A percentile compares a stretch with the other conserved stretches of the same genome.
Conservation (phyloP, 208 protist species). For the Eutreptiella sp. region DNA sequence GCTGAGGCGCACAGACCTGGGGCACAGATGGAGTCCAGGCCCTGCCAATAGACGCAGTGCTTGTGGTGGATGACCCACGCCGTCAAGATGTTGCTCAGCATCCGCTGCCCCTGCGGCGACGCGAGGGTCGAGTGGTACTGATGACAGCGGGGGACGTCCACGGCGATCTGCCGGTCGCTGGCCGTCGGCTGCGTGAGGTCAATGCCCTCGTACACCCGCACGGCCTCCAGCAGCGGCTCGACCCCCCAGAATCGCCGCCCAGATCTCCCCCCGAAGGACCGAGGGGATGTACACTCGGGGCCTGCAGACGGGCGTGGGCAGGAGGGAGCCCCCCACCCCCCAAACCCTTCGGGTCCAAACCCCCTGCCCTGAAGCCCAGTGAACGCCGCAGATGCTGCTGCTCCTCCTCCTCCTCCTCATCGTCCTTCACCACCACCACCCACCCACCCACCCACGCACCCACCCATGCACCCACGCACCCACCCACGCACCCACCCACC, state of each 20-base stretch:
- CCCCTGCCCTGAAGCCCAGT: too few species aligned
- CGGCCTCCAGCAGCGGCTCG: slow-evolving; percentile 33
- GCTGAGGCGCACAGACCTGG: slow-evolving; percentile 66
- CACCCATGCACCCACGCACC: too few species aligned
- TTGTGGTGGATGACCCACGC: slow-evolving; percentile 59
- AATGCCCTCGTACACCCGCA: slow-evolving; percentile 18
- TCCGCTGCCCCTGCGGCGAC: slow-evolving; percentile 55
- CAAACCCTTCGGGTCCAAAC: too few species aligned
- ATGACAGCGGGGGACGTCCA: slow-evolving; percentile 89
- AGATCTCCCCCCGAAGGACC: slow-evolving; percentile 69
- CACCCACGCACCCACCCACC: too few species aligned
- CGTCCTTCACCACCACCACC: too few species aligned
- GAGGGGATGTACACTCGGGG: too few species aligned
- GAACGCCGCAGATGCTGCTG: too few species aligned
- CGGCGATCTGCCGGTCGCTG: slow-evolving; percentile 74
- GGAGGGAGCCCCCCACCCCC: too few species aligned
- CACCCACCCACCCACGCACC: too few species aligned
- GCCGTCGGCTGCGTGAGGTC: slow-evolving; percentile 18
- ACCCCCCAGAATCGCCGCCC: slow-evolving; percentile 75
- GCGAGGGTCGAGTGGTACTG: slow-evolving; percentile 79
- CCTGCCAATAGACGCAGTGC: slow-evolving; percentile 79
- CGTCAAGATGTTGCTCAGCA: slow-evolving; percentile 65
- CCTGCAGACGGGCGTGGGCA: too few species aligned
- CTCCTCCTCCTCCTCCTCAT: too few species aligned
- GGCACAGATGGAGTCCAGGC: slow-evolving; percentile 81